Conservation (phyloP, 805 yeast species). For the Blastobotrys robertii region DNA sequence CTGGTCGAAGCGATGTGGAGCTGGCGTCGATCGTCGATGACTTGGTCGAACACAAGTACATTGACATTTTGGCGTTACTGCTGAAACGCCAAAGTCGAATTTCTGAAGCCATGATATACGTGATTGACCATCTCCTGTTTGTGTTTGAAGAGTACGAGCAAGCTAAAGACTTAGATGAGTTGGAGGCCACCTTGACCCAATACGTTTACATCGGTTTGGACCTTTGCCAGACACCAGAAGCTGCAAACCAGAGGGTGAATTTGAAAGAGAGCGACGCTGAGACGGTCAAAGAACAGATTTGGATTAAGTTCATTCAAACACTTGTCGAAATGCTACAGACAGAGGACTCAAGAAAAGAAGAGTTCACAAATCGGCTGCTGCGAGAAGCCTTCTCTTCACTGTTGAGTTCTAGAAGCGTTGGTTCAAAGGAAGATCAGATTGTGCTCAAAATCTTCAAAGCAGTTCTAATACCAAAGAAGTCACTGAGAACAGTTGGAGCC, state of each 20-base stretch:
- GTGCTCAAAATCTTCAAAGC: slow-evolving; percentile 44
- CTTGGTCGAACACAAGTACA: slow-evolving; percentile 16
- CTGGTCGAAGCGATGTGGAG: slow-evolving; percentile 23
- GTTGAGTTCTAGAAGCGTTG: slow-evolving; percentile 27
- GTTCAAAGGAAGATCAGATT: slow-evolving; percentile 11
- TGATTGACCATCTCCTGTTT: slow-evolving; percentile 18
- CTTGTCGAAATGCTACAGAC: slow-evolving; percentile 25
- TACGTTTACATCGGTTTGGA: slow-evolving; percentile 18
- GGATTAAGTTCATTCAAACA: slow-evolving; percentile 33
- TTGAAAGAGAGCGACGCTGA: background rate
- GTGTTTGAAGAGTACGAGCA: slow-evolving; percentile 11
- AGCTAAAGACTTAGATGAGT: background rate
- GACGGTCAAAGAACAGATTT: slow-evolving; percentile 25
- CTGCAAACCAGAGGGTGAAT: background rate
- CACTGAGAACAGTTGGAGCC: slow-evolving; percentile 45
- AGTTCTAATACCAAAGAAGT: slow-evolving; percentile 31
- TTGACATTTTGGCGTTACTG: slow-evolving; percentile 21
- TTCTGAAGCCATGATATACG: slow-evolving; percentile 25
- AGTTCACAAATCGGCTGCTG: slow-evolving; percentile 9
- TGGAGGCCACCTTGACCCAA: slow-evolving; percentile 7
- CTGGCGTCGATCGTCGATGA: slow-evolving; percentile 21
- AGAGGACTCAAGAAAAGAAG: slow-evolving; percentile 18
- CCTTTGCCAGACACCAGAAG: slow-evolving; percentile 12
- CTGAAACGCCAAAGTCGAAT: slow-evolving; percentile 16
- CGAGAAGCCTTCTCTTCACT: slow-evolving; percentile 15